Conservation (phyloP, 179 eudicot species). For the Spinacia oleracea region DNA sequence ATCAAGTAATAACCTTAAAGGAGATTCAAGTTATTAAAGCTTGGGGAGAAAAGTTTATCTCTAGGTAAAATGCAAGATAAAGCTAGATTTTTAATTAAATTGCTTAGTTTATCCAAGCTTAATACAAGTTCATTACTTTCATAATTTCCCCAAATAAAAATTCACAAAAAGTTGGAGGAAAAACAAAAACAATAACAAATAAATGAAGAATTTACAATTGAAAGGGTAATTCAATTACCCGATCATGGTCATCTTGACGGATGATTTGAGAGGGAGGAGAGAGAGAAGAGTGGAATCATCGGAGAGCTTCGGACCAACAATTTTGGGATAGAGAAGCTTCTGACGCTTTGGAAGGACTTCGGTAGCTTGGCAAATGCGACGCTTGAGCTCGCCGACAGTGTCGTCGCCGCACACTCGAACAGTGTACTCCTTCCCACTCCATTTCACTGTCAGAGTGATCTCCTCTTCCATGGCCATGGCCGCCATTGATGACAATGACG, state of each 20-base stretch:
- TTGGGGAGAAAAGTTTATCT: neutral
- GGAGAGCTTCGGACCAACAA: slow-evolving; percentile 63
- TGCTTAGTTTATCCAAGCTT: too few species aligned
- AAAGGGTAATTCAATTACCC: slow-evolving; percentile 43
- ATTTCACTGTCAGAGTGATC: slow-evolving; percentile 84
- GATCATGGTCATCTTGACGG: slow-evolving; percentile 94
- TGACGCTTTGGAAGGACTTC: slow-evolving; percentile 91
- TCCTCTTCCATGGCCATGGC: slow-evolving; percentile 67
- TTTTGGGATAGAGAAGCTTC: slow-evolving; percentile 91
- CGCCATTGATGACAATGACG: slow-evolving; percentile 22
- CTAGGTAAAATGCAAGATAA: neutral
- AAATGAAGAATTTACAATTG: neutral
- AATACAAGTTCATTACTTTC: too few species aligned
- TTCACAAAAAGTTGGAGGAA: too few species aligned
- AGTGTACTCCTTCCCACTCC: slow-evolving; percentile 93
- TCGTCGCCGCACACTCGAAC: slow-evolving; percentile 92
- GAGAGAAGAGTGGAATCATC: slow-evolving; percentile 74
- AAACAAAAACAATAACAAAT: too few species aligned
- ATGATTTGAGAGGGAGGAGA: slow-evolving; percentile 68
- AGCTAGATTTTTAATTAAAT: too few species aligned
- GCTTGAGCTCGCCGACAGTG: slow-evolving; percentile 79
- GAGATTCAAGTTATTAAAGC: neutral
- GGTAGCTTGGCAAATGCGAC: slow-evolving; percentile 79
- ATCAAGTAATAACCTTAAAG: neutral
- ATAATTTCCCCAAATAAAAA: too few species aligned